phyloP scores from a whole-genome alignment of 495 filamentous ascomycete genomes.

The Hyaloscypha variabilis region DNA sequence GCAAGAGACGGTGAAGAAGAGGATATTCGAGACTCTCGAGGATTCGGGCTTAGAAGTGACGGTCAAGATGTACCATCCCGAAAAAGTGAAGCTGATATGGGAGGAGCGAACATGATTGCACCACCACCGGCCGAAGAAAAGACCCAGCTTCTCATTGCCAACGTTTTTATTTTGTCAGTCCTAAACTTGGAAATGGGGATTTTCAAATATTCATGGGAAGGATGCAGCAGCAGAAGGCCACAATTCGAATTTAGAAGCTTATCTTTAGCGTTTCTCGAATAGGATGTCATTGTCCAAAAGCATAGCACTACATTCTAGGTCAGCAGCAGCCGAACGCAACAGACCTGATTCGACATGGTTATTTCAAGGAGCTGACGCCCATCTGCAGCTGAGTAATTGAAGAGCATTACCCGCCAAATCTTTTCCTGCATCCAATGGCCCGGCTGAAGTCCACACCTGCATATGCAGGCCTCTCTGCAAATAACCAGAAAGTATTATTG shows the following conservation, averaged over 20 bases:
- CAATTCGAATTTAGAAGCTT: neutral
- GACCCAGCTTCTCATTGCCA: neutral
- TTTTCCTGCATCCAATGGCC: neutral
- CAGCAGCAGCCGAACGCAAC: neutral
- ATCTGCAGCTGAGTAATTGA: neutral
- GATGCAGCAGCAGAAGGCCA: neutral
- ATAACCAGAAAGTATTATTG: too few species aligned
- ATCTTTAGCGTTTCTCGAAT: neutral
- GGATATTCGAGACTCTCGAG: conserved; percentile 37
- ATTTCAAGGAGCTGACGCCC: neutral
- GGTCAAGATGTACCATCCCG: conserved; percentile 45
- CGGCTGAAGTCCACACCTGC: neutral
- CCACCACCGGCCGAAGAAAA: conserved; percentile 7
- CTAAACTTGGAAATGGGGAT: neutral
- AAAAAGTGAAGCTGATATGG: conserved; percentile 35
- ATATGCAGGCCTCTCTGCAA: neutral
- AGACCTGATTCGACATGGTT: too few species aligned
- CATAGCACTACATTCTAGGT: neutral
- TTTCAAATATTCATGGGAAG: neutral
- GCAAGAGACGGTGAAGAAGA: conserved; percentile 31
- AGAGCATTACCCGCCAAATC: neutral
- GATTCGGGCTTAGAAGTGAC: conserved; percentile 40
- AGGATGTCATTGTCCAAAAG: neutral
- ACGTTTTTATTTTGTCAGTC: neutral
- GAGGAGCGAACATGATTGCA: conserved; percentile 13